Evolutionary conservation across 1,139 yeast species (phyloP).

Genomic region (Saccharomyces hybrid): DNA sequence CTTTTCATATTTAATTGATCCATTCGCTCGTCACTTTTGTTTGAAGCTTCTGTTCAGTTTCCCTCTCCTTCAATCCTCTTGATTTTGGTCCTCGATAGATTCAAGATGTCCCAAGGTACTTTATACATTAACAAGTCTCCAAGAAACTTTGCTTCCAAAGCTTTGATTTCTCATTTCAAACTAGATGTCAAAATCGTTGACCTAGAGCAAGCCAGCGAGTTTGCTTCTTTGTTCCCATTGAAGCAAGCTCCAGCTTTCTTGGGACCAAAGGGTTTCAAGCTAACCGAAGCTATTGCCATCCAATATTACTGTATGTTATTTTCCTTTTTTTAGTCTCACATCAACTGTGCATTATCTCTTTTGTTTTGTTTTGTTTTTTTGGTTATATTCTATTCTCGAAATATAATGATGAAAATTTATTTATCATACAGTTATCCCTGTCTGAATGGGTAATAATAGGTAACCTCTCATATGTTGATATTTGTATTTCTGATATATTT

Average conservation of each 20-base stretch:
- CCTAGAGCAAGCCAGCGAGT: constrained; percentile 40
- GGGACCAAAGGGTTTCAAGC: constrained; percentile 72
- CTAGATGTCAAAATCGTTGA: constrained; percentile 58
- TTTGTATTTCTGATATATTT: constrained; percentile 12
- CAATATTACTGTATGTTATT: constrained; percentile 32
- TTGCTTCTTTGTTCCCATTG: constrained; percentile 56
- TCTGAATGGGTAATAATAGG: constrained; percentile 20
- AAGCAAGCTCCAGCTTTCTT: constrained; percentile 67
- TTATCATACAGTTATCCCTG: constrained; percentile 22
- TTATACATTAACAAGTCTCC: constrained; percentile 44
- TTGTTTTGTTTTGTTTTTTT: constrained; percentile 18
- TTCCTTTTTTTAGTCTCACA: not conserved
- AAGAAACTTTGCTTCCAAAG: constrained; percentile 55
- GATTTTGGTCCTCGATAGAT: not conserved
- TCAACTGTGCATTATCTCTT: not conserved
- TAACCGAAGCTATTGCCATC: constrained; percentile 74
- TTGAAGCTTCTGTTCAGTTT: not conserved
- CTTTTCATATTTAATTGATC: not conserved
- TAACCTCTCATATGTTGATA: constrained; percentile 20
- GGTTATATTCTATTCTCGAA: constrained; percentile 12
- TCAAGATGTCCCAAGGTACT: constrained; percentile 58
- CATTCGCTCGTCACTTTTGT: not conserved
- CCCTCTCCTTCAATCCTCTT: not conserved
- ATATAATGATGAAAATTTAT: constrained; percentile 11
- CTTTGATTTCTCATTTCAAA: constrained; percentile 69